Percentiles rank a stretch among this genome's conserved stretches.
Evolutionary conservation across 768 basidiomycete genomes (phyloP).

Genomic region (Tubosaeta brunneosetosa): DNA sequence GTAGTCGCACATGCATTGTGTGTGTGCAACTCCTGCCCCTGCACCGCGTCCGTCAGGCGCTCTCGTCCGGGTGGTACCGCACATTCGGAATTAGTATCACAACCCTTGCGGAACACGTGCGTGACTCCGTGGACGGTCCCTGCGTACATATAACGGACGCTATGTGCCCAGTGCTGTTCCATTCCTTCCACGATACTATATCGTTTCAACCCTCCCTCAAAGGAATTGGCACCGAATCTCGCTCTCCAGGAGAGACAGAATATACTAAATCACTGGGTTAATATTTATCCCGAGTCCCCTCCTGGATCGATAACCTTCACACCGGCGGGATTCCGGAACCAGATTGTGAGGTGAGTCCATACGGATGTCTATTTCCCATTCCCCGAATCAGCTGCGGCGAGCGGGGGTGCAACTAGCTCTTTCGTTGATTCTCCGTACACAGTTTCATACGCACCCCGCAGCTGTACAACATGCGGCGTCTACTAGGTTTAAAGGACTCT

Average conservation of each 20-base stretch:
- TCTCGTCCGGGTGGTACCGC: slow-evolving; percentile 2
- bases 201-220: background rate
- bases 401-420: slow-evolving; percentile 5
- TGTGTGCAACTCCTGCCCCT: slow-evolving; percentile 14
- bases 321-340: background rate
- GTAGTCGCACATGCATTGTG: slow-evolving; percentile 11
- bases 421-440: slow-evolving; percentile 15
- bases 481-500: slow-evolving; percentile 27
- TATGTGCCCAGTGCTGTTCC: slow-evolving; percentile 6
- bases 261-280: slow-evolving; percentile 1
- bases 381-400: slow-evolving; percentile 18
- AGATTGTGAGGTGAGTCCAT: slow-evolving; percentile 13
- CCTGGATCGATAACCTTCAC: slow-evolving; percentile 6
- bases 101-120: slow-evolving; percentile 13
- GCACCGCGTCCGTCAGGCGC: slow-evolving; percentile 15
- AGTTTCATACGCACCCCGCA: slow-evolving; percentile 10
- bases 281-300: background rate
- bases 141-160: slow-evolving; percentile 23
- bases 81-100: slow-evolving; percentile 1
- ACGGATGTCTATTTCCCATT: slow-evolving; percentile 2
- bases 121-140: slow-evolving; percentile 1
- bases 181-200: slow-evolving; percentile 10
- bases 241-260: slow-evolving; percentile 1
- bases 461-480: slow-evolving; percentile 26
- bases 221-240: background rate